Evolutionary conservation across 2,329 filamentous ascomycete species (phyloP), one percentile per base, ranked within the genome.

Genomic region (Aspergillus amoenus): DNA sequence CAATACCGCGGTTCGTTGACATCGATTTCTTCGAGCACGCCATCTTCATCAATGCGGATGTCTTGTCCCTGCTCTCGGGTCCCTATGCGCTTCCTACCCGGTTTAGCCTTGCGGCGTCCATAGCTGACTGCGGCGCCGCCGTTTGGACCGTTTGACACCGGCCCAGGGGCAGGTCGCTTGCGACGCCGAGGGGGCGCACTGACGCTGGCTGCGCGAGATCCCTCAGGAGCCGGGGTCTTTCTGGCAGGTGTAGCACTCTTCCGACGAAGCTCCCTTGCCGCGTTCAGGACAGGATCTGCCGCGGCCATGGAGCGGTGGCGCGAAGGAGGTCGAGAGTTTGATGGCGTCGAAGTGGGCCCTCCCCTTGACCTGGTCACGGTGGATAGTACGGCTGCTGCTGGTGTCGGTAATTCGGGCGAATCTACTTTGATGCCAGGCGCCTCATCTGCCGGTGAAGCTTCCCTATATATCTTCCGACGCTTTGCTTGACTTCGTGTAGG

Each of bases 1-100:
- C 85, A 88, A 67, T 88, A 88, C n/a, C 81, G 74, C 15, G 82
- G 81, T 70, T 88, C 85, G 55, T 86, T 78, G 0, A 84, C 82
- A 67, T 87, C 84, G 56, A 87, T 82, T 61, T 79, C 71, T 60
- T 79, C 77, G 37, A 78, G 62, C 1, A 79, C 77, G 1, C 77
- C 79, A 51, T 80, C 77, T 58, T 80, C 76, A 52, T 81, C 79
- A 34, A 76, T 73, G 22, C 77, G 76, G 27, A 74, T 67, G 51
- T 76, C 75, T 54, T 74, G 64, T 48, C 62, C 66, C 49, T 73
- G 78, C 56, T 80, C 81, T 44, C 73, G 73, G 12, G 69, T 62
- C 32, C 64, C 65, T 52, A 75, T 61, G 34, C 71, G 68, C 59
- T 74, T 75, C 64, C 78, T 77, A 49, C 68, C 65, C 1, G 82